A percentile compares a stretch with the other conserved stretches of the same genome.
Evolutionary conservation across 2,329 filamentous ascomycete genomes (phyloP).

Genomic region (Metarhizium rileyi): DNA sequence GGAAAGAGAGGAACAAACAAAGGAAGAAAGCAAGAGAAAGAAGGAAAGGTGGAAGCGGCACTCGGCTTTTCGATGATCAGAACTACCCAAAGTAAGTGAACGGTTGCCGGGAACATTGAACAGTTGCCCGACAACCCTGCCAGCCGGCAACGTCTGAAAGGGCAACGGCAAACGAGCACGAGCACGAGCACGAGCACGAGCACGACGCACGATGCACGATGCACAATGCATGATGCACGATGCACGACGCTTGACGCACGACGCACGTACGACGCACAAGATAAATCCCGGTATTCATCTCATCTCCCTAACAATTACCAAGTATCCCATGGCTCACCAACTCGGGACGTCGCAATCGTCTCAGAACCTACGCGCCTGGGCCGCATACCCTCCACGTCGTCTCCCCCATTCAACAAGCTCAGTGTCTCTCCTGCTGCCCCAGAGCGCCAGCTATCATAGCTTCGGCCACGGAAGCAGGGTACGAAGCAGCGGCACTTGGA

Average conservation of each 20-base stretch:
- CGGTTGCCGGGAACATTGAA: no score
- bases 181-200: neutral
- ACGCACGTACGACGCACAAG: no score
- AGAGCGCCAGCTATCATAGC: slow-evolving; percentile 17
- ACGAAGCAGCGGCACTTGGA: slow-evolving; percentile 46
- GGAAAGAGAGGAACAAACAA: neutral
- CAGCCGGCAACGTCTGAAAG: slow-evolving; percentile 1
- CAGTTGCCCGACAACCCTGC: slow-evolving; percentile 1
- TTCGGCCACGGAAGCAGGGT: slow-evolving; percentile 14
- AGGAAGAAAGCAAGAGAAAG: neutral
- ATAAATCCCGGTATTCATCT: neutral
- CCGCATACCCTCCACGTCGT: slow-evolving; percentile 8
- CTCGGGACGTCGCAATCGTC: slow-evolving; percentile 9
- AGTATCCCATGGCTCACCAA: slow-evolving; percentile 16
- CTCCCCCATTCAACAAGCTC: slow-evolving; percentile 17
- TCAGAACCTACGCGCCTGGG: slow-evolving; percentile 11
- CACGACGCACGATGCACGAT: no score
- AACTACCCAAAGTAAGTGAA: no score
- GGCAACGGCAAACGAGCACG: neutral
- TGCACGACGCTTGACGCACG: no score
- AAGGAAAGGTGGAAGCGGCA: neutral
- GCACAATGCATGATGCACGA: no score
- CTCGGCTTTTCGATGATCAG: neutral
- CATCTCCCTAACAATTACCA: neutral
- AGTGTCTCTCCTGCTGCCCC: slow-evolving; percentile 16